Percentiles rank a stretch among this genome's conserved stretches.
Evolutionary conservation across 306 rosid genomes (phyloP).

Genomic region (Citrullus mucosospermus): DNA sequence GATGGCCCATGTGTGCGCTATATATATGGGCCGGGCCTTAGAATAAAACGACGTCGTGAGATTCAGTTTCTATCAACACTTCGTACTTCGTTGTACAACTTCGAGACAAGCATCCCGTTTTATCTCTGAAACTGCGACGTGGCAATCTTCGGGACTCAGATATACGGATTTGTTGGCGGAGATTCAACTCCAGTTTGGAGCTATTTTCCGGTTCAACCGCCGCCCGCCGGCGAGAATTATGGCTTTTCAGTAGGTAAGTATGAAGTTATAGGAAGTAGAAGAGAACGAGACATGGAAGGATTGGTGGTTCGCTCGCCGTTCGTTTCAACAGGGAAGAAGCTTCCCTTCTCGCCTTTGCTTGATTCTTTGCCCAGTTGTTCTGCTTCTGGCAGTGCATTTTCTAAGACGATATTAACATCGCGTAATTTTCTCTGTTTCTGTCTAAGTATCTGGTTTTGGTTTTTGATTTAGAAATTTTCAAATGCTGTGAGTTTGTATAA

Average conservation of each 20-base stretch:
- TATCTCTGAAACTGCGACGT: constrained; percentile 35
- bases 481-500: background rate
- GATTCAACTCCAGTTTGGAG: background rate
- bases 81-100: background rate
- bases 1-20: background rate
- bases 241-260: constrained; percentile 16
- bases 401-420: constrained; percentile 13
- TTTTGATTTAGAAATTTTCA: background rate
- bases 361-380: constrained; percentile 39
- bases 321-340: constrained; percentile 49
- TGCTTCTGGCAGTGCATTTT: constrained; percentile 23
- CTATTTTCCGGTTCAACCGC: background rate
- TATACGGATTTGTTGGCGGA: constrained; percentile 2
- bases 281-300: constrained; percentile 37
- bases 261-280: constrained; percentile 27
- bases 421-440: constrained; percentile 29
- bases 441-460: background rate
- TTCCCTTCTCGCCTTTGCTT: constrained; percentile 42
- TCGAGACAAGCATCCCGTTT: constrained; percentile 7
- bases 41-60: background rate
- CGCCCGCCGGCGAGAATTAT: background rate
- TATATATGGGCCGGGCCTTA: background rate
- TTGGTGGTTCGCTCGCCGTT: constrained; percentile 41
- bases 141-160: constrained; percentile 16
- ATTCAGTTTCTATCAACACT: background rate